phyloP scores from a whole-genome alignment of 768 basidiomycete species.

The Scleroderma citrinum region DNA sequence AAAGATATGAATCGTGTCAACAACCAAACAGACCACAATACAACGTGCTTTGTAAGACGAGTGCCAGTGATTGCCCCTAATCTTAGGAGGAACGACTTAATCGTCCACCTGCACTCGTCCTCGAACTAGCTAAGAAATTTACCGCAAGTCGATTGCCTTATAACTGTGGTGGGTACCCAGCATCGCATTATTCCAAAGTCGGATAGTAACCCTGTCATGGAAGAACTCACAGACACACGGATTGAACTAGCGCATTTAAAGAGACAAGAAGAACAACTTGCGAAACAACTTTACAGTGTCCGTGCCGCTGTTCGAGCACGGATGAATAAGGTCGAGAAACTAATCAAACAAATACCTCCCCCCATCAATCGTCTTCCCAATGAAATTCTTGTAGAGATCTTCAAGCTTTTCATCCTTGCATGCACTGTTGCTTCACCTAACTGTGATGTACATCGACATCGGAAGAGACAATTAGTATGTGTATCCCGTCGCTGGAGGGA shows the following conservation, averaged over 20 bases:
- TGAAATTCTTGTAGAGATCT: background rate
- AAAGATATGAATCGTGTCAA: no score
- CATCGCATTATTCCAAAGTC: no score
- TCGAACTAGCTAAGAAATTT: no score
- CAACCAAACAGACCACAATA: no score
- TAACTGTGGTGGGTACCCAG: background rate
- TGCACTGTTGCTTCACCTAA: no score
- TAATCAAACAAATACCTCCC: background rate
- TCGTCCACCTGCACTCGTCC: no score
- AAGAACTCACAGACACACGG: no score
- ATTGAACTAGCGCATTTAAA: background rate
- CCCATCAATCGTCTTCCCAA: background rate
- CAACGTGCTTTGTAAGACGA: no score
- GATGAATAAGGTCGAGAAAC: background rate
- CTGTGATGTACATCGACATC: background rate
- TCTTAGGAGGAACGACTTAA: no score
- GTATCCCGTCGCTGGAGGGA: background rate
- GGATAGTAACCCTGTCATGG: no score
- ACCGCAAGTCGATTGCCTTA: no score
- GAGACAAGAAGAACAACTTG: background rate
- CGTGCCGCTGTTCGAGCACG: background rate
- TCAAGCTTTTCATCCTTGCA: background rate
- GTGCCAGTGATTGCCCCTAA: no score
- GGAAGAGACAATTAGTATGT: background rate
- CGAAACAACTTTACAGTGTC: background rate